These are phyloP conservation scores for Paxillus involutus DNA, from an alignment of 768 basidiomycete species.

Conservation along the genomic window DNA sequence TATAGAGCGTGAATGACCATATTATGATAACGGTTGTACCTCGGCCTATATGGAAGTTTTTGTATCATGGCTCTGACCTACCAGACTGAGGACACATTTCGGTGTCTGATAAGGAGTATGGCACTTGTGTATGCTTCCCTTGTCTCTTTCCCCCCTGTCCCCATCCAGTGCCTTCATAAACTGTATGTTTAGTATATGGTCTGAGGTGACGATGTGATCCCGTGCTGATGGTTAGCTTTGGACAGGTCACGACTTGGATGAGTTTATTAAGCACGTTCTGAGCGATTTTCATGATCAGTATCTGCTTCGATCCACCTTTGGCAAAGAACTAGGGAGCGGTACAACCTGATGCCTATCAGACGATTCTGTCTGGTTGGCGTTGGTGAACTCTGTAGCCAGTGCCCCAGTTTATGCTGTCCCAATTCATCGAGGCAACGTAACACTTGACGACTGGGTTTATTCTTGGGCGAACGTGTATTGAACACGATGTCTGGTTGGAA, in stretches of 20 bases:
- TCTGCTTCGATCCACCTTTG: too few relatives aligned
- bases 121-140: slow-evolving; percentile 1
- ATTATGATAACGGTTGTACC: background rate
- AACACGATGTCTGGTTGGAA: slow-evolving; percentile 4
- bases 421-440: background rate
- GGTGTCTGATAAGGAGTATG: too few relatives aligned
- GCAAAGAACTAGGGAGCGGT: too few relatives aligned
- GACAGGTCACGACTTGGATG: slow-evolving; percentile 3
- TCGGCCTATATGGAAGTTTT: slow-evolving; percentile 1
- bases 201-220: background rate
- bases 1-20: background rate
- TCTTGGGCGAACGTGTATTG: slow-evolving; percentile 3
- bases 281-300: background rate
- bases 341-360: too few relatives aligned
- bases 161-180: background rate
- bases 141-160: background rate
- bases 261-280: background rate
- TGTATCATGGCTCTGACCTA: background rate
- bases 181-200: background rate
- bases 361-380: too few relatives aligned
- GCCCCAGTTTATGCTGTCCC: background rate
- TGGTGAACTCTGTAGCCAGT: background rate
- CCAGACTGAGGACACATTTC: background rate
- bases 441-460: background rate
- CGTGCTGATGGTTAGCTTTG: background rate